Evolutionary conservation across 2,329 filamentous ascomycete species (phyloP).

Genomic region (Arthrobotrys iridis): DNA sequence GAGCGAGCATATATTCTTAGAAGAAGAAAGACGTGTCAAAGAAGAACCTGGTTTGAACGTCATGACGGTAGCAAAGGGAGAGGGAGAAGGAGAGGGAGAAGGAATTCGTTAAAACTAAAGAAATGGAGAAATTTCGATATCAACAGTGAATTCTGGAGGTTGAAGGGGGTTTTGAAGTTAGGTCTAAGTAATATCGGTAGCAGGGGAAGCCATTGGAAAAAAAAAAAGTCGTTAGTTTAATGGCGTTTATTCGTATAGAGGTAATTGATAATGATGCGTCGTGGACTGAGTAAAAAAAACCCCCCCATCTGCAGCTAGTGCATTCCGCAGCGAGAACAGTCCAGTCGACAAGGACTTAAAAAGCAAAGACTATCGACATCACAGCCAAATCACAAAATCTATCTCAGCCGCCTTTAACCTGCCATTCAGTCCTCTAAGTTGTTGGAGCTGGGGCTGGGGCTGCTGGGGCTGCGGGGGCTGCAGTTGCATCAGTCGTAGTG

Average conservation of each 20-base stretch:
- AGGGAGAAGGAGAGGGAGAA: neutral
- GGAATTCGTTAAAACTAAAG: constrained; percentile 21
- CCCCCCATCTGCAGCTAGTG: neutral
- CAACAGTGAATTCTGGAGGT: constrained; percentile 23
- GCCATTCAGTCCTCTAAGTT: neutral
- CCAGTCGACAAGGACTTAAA: constrained; percentile 25
- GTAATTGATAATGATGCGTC: constrained; percentile 21
- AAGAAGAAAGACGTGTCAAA: constrained; percentile 11
- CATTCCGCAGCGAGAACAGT: neutral
- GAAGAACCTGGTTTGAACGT: neutral
- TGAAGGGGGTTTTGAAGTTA: neutral
- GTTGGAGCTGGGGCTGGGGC: constrained; percentile 24
- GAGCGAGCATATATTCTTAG: constrained; percentile 4
- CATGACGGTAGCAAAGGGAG: neutral
- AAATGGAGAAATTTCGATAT: constrained; percentile 21
- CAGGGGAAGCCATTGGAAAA: neutral
- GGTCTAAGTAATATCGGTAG: constrained; percentile 8
- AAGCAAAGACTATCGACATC: constrained; percentile 34
- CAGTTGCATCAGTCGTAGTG: constrained; percentile 62
- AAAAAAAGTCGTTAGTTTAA: constrained; percentile 28
- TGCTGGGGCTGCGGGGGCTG: constrained; percentile 59
- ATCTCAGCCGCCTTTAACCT: constrained; percentile 15
- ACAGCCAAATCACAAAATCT: constrained; percentile 17
- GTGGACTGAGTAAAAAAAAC: neutral
- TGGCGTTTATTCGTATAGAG: constrained; percentile 49